Evolutionary conservation across 306 rosid genomes (phyloP).

Genomic region (Mucuna pruriens): DNA sequence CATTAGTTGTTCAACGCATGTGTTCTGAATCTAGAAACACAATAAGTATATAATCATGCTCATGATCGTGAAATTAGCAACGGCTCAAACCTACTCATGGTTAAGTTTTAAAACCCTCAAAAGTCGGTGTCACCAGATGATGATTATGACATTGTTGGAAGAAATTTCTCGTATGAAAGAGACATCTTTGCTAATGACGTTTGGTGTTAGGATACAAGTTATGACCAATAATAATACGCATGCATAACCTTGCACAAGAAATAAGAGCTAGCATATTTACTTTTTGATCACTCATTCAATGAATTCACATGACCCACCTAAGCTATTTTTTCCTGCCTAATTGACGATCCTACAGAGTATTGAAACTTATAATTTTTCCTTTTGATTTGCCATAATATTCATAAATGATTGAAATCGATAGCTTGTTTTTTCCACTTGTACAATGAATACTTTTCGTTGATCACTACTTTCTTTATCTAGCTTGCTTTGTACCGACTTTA

Average conservation of each 20-base stretch:
- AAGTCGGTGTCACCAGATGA: slow-evolving; percentile 49
- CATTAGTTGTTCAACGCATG: slow-evolving; percentile 14
- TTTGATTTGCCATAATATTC: slow-evolving; percentile 28
- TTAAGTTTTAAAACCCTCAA: slow-evolving; percentile 38
- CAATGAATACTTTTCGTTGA: slow-evolving; percentile 12
- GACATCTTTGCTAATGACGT: slow-evolving; percentile 37
- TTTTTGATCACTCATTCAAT: slow-evolving; percentile 31
- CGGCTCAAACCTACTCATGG: slow-evolving; percentile 38
- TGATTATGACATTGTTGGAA: slow-evolving; percentile 37
- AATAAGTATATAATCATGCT: slow-evolving; percentile 41
- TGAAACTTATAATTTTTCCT: slow-evolving; percentile 23
- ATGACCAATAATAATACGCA: slow-evolving; percentile 30
- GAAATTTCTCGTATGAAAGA: slow-evolving; percentile 30
- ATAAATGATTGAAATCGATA: slow-evolving; percentile 30
- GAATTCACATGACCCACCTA: slow-evolving; percentile 38
- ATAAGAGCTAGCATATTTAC: slow-evolving; percentile 15
- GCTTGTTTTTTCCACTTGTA: slow-evolving; percentile 28
- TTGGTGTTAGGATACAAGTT: slow-evolving; percentile 1
- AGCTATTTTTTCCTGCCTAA: slow-evolving; percentile 3
- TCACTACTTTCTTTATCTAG: slow-evolving; percentile 9
- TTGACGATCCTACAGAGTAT: slow-evolving; percentile 21
- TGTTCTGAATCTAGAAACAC: slow-evolving; percentile 35
- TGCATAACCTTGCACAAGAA: slow-evolving; percentile 3
- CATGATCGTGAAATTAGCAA: slow-evolving; percentile 38
- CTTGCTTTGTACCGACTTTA: neutral